Percentiles rank a stretch among this genome's conserved stretches.
Evolutionary conservation across 345 rosid species (phyloP).

Genomic region (Combretum micranthum): DNA sequence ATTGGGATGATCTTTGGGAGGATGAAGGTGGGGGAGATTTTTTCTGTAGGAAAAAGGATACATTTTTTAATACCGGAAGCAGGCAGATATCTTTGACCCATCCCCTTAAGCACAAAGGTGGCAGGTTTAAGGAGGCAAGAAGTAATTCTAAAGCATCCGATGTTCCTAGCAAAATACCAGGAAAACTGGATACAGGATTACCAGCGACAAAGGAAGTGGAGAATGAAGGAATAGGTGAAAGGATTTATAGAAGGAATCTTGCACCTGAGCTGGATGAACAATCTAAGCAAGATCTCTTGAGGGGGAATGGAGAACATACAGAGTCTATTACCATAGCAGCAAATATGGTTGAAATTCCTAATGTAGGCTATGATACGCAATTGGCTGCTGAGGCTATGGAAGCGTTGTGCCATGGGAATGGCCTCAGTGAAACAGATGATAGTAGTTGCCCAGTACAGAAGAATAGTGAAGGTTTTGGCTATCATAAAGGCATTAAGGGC

Average conservation of each 20-base stretch:
- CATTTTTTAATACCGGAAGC: conserved; percentile 34
- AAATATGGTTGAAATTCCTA: conserved; percentile 27
- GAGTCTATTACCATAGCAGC: conserved; percentile 21
- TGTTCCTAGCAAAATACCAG: conserved; percentile 24
- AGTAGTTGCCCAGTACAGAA: not conserved
- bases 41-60: conserved; percentile 56
- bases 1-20: conserved; percentile 74
- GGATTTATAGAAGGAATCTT: conserved; percentile 36
- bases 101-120: conserved; percentile 25
- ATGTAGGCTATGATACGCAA: conserved; percentile 75
- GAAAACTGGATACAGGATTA: conserved; percentile 31
- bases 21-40: conserved; percentile 92
- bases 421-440: conserved; percentile 6
- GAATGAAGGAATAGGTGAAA: conserved; percentile 24
- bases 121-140: conserved; percentile 14
- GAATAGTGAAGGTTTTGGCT: not conserved
- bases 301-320: conserved; percentile 18
- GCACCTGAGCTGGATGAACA: conserved; percentile 31
- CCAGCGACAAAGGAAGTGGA: conserved; percentile 17
- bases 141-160: conserved; percentile 17
- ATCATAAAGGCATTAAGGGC: conserved; percentile 14
- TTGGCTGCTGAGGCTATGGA: conserved; percentile 92
- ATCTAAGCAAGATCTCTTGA: conserved; percentile 14
- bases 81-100: conserved; percentile 21
- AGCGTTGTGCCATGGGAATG: conserved; percentile 52